Base-by-base conservation (phyloP, 371 early-diverging fungal genomes). In the Encephalitozoon hellem region DNA sequence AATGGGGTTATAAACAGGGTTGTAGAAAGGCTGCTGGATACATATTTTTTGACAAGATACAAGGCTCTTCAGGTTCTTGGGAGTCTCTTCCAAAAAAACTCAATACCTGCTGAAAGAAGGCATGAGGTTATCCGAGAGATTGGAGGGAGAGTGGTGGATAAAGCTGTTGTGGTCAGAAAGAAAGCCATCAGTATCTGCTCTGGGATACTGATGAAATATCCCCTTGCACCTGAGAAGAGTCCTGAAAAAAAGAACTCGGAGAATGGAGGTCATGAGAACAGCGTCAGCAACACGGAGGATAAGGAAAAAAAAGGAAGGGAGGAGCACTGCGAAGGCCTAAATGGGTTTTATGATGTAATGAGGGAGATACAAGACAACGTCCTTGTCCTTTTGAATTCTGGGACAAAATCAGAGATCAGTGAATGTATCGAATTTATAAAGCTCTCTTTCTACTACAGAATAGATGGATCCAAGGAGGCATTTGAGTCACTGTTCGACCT, bases 161-260 rank as follows among this genome's bases (percentile, higher is more conserved):
- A 81, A 52, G 78, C 84, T 18, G 81, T 81, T 41, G 67, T 79
- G 12, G 84, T 84, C 30, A 73, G 84, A 66, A 84, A 80, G 67
- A 80, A 77, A 45, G 73, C 81, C 11, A 74, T 84, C 28, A 9
- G 52, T 0, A 68, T 84, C 25, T 77, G 80, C 39, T 74, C 65
- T 47, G 47, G 73, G 11, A 26, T 79, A 49, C 49, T 83, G n/a
- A 76, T 80, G 28, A 82, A 55, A 51, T 81, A 84, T 77, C 81
- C 82, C 26, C 82, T 83, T 80, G 72, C 49, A 21, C 38, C 78
- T 42, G 76, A 78, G 28, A 71, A 72, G 34, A 74, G 32, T 12
- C 34, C 63, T 23, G 47, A 74, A 9, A 71, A 68, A 23, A 74
- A 11, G 38, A 32, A 28, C 32, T 55, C 9, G 4, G 21, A 42